A percentile compares a stretch with the other conserved stretches of the same genome.
phyloP scores from a whole-genome alignment of 768 basidiomycete genomes.

The Leccinum fibrillosum region DNA sequence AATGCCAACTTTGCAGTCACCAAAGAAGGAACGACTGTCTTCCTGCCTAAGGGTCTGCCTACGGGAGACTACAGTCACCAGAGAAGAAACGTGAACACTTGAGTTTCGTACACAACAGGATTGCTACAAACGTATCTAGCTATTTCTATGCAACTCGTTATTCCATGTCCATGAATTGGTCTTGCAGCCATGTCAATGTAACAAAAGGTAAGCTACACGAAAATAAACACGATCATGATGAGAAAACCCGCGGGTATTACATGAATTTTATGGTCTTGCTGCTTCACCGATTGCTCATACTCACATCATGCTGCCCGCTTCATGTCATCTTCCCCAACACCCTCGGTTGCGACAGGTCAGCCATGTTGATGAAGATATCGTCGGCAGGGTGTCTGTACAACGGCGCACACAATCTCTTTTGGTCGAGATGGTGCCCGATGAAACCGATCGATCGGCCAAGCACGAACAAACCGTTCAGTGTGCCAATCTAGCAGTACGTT shows the following conservation, averaged over 20 bases:
- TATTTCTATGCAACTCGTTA: neutral
- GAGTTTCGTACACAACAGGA: neutral
- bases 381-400: conserved; percentile 94
- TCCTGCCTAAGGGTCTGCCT: too few relatives aligned
- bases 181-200: neutral
- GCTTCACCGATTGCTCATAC: conserved; percentile 21
- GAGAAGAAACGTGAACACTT: neutral
- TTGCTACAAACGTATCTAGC: neutral
- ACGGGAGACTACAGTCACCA: neutral
- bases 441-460: conserved; percentile 97
- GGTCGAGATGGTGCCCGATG: conserved; percentile 95
- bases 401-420: conserved; percentile 90
- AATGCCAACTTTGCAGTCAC: too few relatives aligned
- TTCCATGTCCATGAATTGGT: neutral
- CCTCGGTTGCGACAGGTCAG: conserved; percentile 77
- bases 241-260: conserved; percentile 18
- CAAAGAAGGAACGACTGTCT: too few relatives aligned
- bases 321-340: conserved; percentile 51
- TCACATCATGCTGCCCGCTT: neutral
- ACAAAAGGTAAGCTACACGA: neutral
- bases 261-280: conserved; percentile 3
- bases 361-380: conserved; percentile 95
- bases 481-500: conserved; percentile 57
- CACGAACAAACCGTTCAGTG: conserved; percentile 95
- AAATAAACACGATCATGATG: neutral